Evolutionary conservation across 2,329 filamentous ascomycete species (phyloP), one percentile per base, ranked within the genome.

Genomic region (Phoma herbarum): DNA sequence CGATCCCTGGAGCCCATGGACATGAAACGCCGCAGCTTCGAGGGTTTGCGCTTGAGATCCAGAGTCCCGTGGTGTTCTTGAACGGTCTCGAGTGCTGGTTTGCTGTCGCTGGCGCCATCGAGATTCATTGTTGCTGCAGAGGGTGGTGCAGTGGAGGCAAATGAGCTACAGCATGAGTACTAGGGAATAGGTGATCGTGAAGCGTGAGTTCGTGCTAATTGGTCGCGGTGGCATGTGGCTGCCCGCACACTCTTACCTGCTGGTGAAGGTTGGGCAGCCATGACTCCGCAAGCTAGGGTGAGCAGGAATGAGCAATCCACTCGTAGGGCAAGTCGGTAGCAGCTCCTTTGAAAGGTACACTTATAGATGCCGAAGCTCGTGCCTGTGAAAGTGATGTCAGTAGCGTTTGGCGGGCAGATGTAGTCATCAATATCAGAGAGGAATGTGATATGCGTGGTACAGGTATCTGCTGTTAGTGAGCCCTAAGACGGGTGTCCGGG

Each of bases 11-110:
- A 54, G 22, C 50, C 28, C 22, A 59, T 50, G 18, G 56, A 59
- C 41, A 59, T 53, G 33, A 54, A 50, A n/a, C 56, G 56, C 26
- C 56, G 56, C 3, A 54, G 26, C 33, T 29, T 54, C 16, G 50
- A 37, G n/a, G 31, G 45, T 22, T 50, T 54, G 26, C 6, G 50
- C 25, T 33, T 22, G 37, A 29, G 23, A 1, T 22, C 37, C 10
- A 2, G 23, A 2, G 9, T 23, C 10, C 2, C 3, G 29, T 14
- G 7, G 3, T 46, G 20, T 16, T 31, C 5, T 7, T 49, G 26
- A 3, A 35, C 4, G 20, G 29, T 14, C 11, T n/a, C n/a, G 12
- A n/a, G 25, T 3, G 31, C 9, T 12, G 45, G 39, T n/a, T 41
- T 47, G 41, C 39, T 51, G 31, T 41, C 31, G 33, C 41, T 46